Base-by-base conservation (phyloP, 108 stramenopile species). In the Epithemia pelagica region DNA sequence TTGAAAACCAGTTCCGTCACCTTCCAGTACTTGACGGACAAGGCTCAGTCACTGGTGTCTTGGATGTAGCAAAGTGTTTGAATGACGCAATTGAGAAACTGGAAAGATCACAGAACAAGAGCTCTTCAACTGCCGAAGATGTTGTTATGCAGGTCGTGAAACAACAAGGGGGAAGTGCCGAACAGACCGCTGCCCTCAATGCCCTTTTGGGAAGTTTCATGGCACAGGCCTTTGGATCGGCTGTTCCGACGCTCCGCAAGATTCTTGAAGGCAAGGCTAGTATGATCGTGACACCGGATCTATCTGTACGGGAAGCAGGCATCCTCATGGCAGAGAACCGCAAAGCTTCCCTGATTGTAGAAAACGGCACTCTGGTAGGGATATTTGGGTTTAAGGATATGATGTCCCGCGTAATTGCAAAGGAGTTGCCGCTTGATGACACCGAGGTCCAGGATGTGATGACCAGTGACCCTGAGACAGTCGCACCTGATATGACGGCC, bases 351-450 rank as follows among this genome's bases (percentile, higher is more conserved):
- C 70, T 96, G 53, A 79, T 96, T 1, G 91, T 94, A 7, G 82
- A 79, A 2, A 86, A 92, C 20, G 92, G 84, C 18, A 62, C 72
- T 55, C 68, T 97, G 54, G 82, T 92, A 56, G 96, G 96, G 19
- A 92, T 97, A 53, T 88, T 97, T 66, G 92, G 91, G 0, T 96
- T 96, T 69, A 96, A 94, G 76, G 96, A 97, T 75, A 81, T 97
- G 86, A 95, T 97, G 86, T 85, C 73, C n/a, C 78, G 95, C 21
- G 96, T 88, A 1, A 78, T 97, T 58, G 89, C 95, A 0, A 90
- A 91, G 61, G 91, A 87, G 46, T 62, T 91, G 23, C 71, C 81
- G n/a, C 59, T 88, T 22, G 89, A 92, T 59, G 46, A 66, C 33
- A 97, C 96, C 28, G 25, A 77, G 20, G 88, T 95, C 28, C 73